These are phyloP conservation scores for Tolypocladium cylindrosporum DNA, from an alignment of 2,329 filamentous ascomycete genomes.

Conservation along the genomic window DNA sequence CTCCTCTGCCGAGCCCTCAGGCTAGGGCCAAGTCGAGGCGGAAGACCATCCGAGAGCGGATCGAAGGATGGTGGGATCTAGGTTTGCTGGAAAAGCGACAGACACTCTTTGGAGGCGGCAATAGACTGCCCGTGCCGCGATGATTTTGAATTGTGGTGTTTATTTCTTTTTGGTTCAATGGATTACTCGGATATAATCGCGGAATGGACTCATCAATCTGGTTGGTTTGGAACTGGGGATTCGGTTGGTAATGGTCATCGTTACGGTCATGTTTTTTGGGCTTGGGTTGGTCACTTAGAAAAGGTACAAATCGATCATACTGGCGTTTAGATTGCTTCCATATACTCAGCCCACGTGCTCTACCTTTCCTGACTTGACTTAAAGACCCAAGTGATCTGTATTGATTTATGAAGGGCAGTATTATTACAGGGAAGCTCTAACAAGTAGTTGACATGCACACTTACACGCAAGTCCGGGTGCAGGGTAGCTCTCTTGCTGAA, in stretches of 20 bases:
- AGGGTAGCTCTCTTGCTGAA: not conserved
- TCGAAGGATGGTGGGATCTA: slow-evolving; percentile 48
- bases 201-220: not conserved
- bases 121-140: slow-evolving; percentile 3
- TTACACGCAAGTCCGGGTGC: too few species aligned
- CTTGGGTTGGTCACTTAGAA: not conserved
- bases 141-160: not conserved
- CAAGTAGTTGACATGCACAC: too few species aligned
- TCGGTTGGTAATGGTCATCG: not conserved
- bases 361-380: too few species aligned
- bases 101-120: slow-evolving; percentile 18
- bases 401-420: too few species aligned
- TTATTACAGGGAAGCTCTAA: too few species aligned
- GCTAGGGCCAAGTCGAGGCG: slow-evolving; percentile 23
- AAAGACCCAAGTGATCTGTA: too few species aligned
- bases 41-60: slow-evolving; percentile 35
- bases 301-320: not conserved
- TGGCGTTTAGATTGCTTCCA: not conserved
- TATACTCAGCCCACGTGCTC: not conserved
- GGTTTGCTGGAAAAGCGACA: slow-evolving; percentile 35
- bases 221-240: not conserved
- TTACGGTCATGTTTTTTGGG: too few species aligned
- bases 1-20: slow-evolving; percentile 6
- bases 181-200: not conserved
- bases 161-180: not conserved